Percentiles rank a stretch among this genome's conserved stretches.
phyloP scores from a whole-genome alignment of 768 basidiomycete species.

The Phaffia tasmanica region DNA sequence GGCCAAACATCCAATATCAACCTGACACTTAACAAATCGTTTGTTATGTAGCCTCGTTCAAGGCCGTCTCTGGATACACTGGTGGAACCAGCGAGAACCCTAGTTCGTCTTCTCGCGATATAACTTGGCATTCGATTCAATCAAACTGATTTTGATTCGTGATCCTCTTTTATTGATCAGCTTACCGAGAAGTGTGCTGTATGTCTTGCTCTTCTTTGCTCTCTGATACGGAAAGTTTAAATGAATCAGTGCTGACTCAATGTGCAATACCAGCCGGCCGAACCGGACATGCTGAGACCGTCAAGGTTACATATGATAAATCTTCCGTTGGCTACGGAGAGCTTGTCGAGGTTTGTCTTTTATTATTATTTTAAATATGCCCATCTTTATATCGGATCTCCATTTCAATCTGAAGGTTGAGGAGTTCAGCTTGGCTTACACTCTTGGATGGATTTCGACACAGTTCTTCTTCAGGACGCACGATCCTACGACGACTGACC shows the following conservation, averaged over 20 bases:
- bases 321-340: constrained; percentile 64
- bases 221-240: neutral
- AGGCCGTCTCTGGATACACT: constrained; percentile 15
- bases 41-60: neutral
- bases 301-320: constrained; percentile 67
- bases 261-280: constrained; percentile 42
- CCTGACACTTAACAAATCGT: no score
- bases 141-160: neutral
- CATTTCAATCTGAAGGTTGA: no score
- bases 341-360: constrained; percentile 48
- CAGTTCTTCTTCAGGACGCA: constrained; percentile 94
- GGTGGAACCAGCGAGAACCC: constrained; percentile 2
- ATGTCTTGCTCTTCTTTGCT: neutral
- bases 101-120: neutral
- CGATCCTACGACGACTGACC: constrained; percentile 73
- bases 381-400: neutral
- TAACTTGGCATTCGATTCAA: neutral
- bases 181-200: constrained; percentile 21
- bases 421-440: no score
- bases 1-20: no score
- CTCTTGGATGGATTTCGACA: constrained; percentile 30
- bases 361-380: neutral
- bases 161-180: neutral
- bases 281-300: constrained; percentile 81
- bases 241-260: neutral